Evolutionary conservation across 371 early-diverging fungal species (phyloP), one percentile per base, ranked within the genome.

Genomic region (Mucor indicus): DNA sequence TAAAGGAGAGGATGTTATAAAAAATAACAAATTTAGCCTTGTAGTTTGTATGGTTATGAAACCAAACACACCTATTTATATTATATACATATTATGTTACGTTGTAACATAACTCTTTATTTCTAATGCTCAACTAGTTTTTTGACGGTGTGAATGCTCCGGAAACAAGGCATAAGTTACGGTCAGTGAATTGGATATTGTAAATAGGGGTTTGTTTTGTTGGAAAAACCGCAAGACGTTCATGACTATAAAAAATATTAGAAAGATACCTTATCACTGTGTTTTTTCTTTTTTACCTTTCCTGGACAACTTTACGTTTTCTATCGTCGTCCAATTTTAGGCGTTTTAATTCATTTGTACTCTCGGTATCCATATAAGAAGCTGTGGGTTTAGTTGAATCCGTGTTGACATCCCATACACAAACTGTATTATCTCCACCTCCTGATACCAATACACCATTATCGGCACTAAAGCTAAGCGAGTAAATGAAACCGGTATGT

Each of bases 121-220:
- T 23, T 37, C 35, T 47, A 53, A 29, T 53, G 40, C 36, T 47
- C 54, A 19, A n/a, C 17, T 43, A 6, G 52, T 36, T 46, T 59
- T 57, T 49, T 57, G 56, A 24, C n/a, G 40, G 23, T 16, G 73
- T 58, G 48, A 75, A 80, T 47, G 88, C 83, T 16, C 90, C 90
- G 24, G 80, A 71, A 24, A 82, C 84, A 32, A 85, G 64, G 17
- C 80, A 85, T 29, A 98, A 77, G 60, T 98, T 99, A 44, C 93
- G 81, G 56, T 84, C 80, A n/a, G 94, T 95, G 68, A 95, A 98
- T 60, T 87, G 82, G 24, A 93, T 80, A 51, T 79, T 75, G 60
- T 89, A 87, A 36, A 98, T 77, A 1, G 99, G 97, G 25, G 99
- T 98, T 60, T 80, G 84, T 67, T 96, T 96, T 1, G 99, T 97